Evolutionary conservation across 1,139 yeast species (phyloP).

Genomic region (Protomyces pachydermus): DNA sequence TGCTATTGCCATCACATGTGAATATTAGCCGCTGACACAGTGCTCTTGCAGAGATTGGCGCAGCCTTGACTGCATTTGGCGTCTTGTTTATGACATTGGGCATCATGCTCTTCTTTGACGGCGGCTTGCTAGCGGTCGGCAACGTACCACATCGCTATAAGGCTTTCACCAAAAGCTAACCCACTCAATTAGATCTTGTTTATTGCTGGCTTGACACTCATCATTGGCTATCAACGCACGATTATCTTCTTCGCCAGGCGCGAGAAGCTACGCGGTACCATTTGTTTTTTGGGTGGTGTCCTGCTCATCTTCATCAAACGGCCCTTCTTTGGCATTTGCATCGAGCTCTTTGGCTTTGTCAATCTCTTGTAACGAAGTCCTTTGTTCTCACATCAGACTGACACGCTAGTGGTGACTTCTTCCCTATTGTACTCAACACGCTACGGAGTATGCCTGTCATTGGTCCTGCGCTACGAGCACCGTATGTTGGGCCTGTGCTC

Average conservation of each 20-base stretch:
- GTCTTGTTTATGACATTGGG: slow-evolving; percentile 66
- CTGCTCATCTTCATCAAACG: slow-evolving; percentile 65
- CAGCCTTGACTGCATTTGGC: slow-evolving; percentile 28
- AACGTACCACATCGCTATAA: slow-evolving; percentile 45
- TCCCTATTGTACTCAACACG: slow-evolving; percentile 85
- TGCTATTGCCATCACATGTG: slow-evolving; percentile 3
- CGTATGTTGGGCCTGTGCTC: slow-evolving; percentile 52
- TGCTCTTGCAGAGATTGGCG: slow-evolving; percentile 25
- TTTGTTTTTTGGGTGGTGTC: slow-evolving; percentile 73
- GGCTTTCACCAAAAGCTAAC: background rate
- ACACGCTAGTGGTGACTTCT: slow-evolving; percentile 50
- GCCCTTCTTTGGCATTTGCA: slow-evolving; percentile 75
- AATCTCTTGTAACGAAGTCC: slow-evolving; percentile 51
- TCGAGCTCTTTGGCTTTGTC: slow-evolving; percentile 82
- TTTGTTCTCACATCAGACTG: background rate
- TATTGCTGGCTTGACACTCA: slow-evolving; percentile 71
- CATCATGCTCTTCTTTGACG: slow-evolving; percentile 76
- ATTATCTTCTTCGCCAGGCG: slow-evolving; percentile 80
- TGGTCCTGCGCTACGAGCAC: slow-evolving; percentile 80
- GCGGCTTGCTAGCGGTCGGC: slow-evolving; percentile 84
- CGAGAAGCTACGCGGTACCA: slow-evolving; percentile 75
- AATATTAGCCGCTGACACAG: slow-evolving; percentile 43
- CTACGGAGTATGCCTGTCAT: slow-evolving; percentile 80
- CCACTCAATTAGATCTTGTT: slow-evolving; percentile 47
- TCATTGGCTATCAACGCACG: slow-evolving; percentile 85